A percentile compares a stretch with the other conserved stretches of the same genome.
These are phyloP conservation scores for Trichoderma sp. DNA, from an alignment of 2,329 filamentous ascomycete genomes.

Conservation along the genomic window DNA sequence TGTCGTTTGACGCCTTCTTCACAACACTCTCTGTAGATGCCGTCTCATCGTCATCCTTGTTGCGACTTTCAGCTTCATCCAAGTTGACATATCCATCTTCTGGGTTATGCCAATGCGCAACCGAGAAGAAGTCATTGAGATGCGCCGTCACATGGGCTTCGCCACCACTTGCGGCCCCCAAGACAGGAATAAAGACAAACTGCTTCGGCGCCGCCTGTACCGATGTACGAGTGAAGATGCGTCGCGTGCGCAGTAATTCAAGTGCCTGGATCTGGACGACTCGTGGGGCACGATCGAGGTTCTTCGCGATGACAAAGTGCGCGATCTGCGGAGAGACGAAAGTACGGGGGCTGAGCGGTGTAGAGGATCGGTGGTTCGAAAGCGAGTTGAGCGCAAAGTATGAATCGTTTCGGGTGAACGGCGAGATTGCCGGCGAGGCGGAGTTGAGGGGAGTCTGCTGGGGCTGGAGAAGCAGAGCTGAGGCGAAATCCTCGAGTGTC, in stretches of 20 bases:
- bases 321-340: constrained; percentile 54
- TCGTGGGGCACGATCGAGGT: constrained; percentile 70
- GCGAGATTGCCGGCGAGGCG: constrained; percentile 27
- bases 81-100: constrained; percentile 72
- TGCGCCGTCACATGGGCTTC: constrained; percentile 52
- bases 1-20: constrained; percentile 32
- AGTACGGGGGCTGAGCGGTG: constrained; percentile 29
- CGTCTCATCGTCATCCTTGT: constrained; percentile 30
- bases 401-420: constrained; percentile 29
- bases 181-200: constrained; percentile 78
- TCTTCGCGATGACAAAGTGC: constrained; percentile 77
- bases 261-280: constrained; percentile 78
- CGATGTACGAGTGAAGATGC: constrained; percentile 72
- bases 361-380: constrained; percentile 28
- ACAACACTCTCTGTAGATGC: constrained; percentile 47
- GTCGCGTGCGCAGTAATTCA: constrained; percentile 74
- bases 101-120: constrained; percentile 79
- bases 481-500: constrained; percentile 77
- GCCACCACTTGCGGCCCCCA: constrained; percentile 49
- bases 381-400: constrained; percentile 34
- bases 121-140: constrained; percentile 78
- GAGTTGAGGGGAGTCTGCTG: constrained; percentile 23
- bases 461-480: constrained; percentile 57
- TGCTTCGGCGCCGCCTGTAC: constrained; percentile 71
- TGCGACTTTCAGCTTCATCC: constrained; percentile 52